A percentile compares a stretch with the other conserved stretches of the same genome.
Evolutionary conservation across 2,329 filamentous ascomycete species (phyloP).

Genomic region (Westerdykella sp.): DNA sequence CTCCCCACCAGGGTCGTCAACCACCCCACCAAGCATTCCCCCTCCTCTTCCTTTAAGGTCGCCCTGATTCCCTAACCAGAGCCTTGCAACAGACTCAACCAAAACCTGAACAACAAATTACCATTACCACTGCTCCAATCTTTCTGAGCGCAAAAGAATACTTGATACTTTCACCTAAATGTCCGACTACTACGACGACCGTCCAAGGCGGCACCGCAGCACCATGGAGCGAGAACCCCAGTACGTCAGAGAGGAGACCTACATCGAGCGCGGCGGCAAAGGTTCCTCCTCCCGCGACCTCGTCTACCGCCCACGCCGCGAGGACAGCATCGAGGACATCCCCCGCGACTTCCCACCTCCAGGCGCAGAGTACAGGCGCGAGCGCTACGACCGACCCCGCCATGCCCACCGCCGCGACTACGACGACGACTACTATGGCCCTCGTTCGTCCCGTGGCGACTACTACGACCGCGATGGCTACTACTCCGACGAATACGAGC

Average conservation of each 20-base stretch:
- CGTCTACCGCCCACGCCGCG: slow-evolving; percentile 51
- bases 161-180: slow-evolving; percentile 21
- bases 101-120: not conserved
- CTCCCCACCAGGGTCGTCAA: not conserved
- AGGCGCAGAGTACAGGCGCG: slow-evolving; percentile 44
- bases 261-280: slow-evolving; percentile 37
- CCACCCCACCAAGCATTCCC: not conserved
- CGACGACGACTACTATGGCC: slow-evolving; percentile 47
- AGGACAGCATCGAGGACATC: slow-evolving; percentile 81
- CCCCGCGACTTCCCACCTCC: slow-evolving; percentile 75
- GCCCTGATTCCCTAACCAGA: not conserved
- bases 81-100: not conserved
- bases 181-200: slow-evolving; percentile 47
- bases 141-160: not conserved
- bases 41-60: not conserved
- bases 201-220: slow-evolving; percentile 41
- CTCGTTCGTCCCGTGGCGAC: slow-evolving; percentile 40
- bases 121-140: not conserved
- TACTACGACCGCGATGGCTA: slow-evolving; percentile 43
- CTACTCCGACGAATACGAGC: slow-evolving; percentile 41
- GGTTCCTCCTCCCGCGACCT: slow-evolving; percentile 43
- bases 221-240: slow-evolving; percentile 45
- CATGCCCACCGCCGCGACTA: slow-evolving; percentile 57
- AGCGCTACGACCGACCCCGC: slow-evolving; percentile 43
- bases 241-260: slow-evolving; percentile 47